These are phyloP conservation scores for Fusarium multiceps DNA, from an alignment of 2,329 filamentous ascomycete species.

Conservation along the genomic window DNA sequence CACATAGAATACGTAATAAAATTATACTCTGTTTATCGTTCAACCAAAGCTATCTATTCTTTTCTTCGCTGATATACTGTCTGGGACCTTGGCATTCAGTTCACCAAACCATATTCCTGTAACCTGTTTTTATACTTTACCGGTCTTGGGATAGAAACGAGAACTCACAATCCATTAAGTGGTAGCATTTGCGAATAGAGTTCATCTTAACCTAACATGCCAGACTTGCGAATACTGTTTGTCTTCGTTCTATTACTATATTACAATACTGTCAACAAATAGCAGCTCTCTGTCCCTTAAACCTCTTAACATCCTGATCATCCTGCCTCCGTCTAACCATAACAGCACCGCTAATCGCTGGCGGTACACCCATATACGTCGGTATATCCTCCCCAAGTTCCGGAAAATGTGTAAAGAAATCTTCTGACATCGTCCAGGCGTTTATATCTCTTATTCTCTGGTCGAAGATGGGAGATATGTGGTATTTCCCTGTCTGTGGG, in stretches of 20 bases:
- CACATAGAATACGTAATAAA: slow-evolving; percentile 9
- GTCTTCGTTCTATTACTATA: background rate
- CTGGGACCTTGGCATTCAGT: too few species aligned
- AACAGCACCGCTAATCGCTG: background rate
- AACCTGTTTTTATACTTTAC: too few species aligned
- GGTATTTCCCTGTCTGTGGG: slow-evolving; percentile 40
- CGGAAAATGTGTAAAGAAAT: slow-evolving; percentile 45
- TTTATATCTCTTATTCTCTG: slow-evolving; percentile 45
- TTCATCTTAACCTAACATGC: background rate
- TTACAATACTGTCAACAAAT: background rate
- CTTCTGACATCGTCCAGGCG: slow-evolving; percentile 45
- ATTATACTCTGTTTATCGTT: background rate
- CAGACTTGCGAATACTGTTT: background rate
- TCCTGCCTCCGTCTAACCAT: background rate
- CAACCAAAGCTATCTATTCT: slow-evolving; percentile 7
- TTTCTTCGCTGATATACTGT: too few species aligned
- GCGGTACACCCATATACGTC: slow-evolving; percentile 4
- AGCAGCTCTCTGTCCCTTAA: slow-evolving; percentile 5
- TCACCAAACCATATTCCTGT: too few species aligned
- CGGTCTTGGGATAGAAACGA: too few species aligned
- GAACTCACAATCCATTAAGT: too few species aligned
- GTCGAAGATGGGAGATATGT: slow-evolving; percentile 43
- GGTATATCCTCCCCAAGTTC: slow-evolving; percentile 50
- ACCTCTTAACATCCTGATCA: background rate
- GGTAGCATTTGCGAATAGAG: too few species aligned